Percentiles rank a stretch among this genome's conserved stretches.
Evolutionary conservation across 2,329 filamentous ascomycete species (phyloP).

Genomic region (Geosmithia putterillii): DNA sequence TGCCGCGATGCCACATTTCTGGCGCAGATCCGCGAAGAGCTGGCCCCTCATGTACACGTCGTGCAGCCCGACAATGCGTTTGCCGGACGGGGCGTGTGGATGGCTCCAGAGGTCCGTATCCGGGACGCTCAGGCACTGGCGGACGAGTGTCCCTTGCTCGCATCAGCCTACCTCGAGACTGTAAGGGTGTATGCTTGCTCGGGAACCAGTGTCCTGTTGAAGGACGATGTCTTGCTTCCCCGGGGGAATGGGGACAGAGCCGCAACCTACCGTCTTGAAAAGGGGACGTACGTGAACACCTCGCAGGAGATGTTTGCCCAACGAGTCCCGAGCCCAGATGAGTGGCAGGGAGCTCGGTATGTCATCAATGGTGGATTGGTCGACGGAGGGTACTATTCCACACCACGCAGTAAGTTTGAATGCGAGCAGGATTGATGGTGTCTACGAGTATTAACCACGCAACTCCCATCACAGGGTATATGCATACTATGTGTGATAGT

Average conservation of each 20-base stretch:
- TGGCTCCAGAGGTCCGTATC: constrained; percentile 17
- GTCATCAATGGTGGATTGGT: constrained; percentile 10
- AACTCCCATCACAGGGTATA: too few relatives aligned
- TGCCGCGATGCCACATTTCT: constrained; percentile 24
- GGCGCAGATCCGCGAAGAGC: constrained; percentile 22
- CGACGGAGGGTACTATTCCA: neutral
- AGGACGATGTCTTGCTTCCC: constrained; percentile 17
- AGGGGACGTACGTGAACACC: constrained; percentile 21
- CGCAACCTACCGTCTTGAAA: constrained; percentile 15
- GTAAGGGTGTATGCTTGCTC: constrained; percentile 22
- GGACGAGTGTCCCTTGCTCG: constrained; percentile 21
- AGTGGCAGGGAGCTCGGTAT: constrained; percentile 22
- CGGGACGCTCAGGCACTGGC: constrained; percentile 23
- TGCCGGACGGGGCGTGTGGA: constrained; percentile 18
- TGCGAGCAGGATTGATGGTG: too few relatives aligned
- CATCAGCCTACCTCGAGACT: constrained; percentile 26
- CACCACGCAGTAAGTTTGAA: too few relatives aligned
- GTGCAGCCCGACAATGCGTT: constrained; percentile 22
- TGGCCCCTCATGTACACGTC: constrained; percentile 17
- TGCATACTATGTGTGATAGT: neutral
- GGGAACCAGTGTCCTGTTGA: constrained; percentile 16
- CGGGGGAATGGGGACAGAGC: constrained; percentile 10
- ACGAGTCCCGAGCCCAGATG: constrained; percentile 16
- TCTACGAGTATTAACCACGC: too few relatives aligned
- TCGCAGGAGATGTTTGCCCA: constrained; percentile 18